Evolutionary conservation across 2,329 filamentous ascomycete species (phyloP).

Genomic region (Curvularia hawaiiensis): DNA sequence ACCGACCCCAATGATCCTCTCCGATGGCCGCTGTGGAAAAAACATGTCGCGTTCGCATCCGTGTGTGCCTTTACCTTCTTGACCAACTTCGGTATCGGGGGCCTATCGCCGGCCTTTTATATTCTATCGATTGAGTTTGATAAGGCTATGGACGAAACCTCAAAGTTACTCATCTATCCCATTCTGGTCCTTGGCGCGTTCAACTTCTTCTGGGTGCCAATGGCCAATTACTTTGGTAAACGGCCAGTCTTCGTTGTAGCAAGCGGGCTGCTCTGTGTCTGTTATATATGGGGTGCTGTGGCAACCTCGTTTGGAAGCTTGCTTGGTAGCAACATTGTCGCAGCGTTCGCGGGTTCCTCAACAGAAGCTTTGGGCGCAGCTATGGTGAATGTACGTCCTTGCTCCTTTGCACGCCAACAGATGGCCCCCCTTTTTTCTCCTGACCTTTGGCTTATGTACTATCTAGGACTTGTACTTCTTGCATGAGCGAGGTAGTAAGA

Average conservation of each 20-base stretch:
- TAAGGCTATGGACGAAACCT: conserved; percentile 53
- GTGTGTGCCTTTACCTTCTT: conserved; percentile 56
- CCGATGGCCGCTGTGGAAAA: conserved; percentile 55
- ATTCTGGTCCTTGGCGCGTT: conserved; percentile 57
- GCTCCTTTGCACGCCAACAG: neutral
- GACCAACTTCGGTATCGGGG: conserved; percentile 54
- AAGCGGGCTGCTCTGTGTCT: conserved; percentile 51
- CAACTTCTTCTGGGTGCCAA: conserved; percentile 59
- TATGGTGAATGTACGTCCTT: conserved; percentile 40
- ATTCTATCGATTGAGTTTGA: conserved; percentile 53
- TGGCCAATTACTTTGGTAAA: conserved; percentile 56
- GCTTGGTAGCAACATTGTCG: conserved; percentile 54
- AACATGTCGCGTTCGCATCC: conserved; percentile 43
- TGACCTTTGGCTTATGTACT: neutral
- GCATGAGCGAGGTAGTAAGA: conserved; percentile 45
- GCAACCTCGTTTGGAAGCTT: conserved; percentile 50
- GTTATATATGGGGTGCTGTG: conserved; percentile 55
- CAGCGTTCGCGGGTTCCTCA: conserved; percentile 52
- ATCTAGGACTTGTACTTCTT: conserved; percentile 33
- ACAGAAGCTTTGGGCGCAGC: conserved; percentile 53
- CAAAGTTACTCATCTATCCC: conserved; percentile 46
- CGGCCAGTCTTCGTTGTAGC: conserved; percentile 55
- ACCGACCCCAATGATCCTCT: conserved; percentile 57
- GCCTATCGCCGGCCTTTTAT: conserved; percentile 52
- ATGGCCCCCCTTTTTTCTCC: neutral